Percentiles rank a stretch among this genome's conserved stretches.
Conservation (phyloP, 805 yeast species). For the Cyberlindnera suaveolens region DNA sequence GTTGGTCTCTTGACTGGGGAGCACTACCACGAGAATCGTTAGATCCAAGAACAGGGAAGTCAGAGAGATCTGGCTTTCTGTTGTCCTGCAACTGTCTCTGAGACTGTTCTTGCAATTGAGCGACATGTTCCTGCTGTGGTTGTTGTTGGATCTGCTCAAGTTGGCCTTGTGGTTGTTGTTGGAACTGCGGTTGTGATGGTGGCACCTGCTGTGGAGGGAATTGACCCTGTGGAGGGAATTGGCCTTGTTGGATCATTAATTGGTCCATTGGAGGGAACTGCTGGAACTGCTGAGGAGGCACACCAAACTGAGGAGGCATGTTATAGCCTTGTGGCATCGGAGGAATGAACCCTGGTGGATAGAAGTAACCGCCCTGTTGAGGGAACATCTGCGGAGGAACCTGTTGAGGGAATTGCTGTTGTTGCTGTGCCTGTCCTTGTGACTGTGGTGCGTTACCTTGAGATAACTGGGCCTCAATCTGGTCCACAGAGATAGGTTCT, state of each 20-base stretch:
- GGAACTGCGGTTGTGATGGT: conserved; percentile 13
- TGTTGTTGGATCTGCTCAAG: conserved; percentile 17
- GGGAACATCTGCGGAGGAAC: conserved; percentile 18
- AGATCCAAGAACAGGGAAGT: conserved; percentile 51
- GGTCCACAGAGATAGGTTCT: conserved; percentile 63
- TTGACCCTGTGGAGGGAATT: conserved; percentile 8
- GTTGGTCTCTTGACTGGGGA: conserved; percentile 10
- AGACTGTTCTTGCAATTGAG: background rate
- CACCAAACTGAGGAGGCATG: conserved; percentile 6
- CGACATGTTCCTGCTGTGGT: conserved; percentile 22
- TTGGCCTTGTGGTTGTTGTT: conserved; percentile 10
- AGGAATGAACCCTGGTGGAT: conserved; percentile 26
- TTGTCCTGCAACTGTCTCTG: background rate
- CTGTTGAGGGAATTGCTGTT: conserved; percentile 21
- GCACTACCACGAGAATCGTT: conserved; percentile 24
- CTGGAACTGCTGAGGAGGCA: conserved; percentile 22
- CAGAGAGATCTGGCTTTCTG: conserved; percentile 30
- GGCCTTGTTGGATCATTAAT: conserved; percentile 18
- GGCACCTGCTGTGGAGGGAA: conserved; percentile 15
- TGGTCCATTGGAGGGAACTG: conserved; percentile 26
- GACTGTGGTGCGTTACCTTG: conserved; percentile 18
- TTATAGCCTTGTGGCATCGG: conserved; percentile 8
- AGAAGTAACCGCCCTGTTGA: conserved; percentile 12
- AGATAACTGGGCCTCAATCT: conserved; percentile 65
- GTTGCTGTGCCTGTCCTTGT: conserved; percentile 20